Evolutionary conservation across 2,329 filamentous ascomycete genomes (phyloP).

Genomic region (Ustilaginoidea virens): DNA sequence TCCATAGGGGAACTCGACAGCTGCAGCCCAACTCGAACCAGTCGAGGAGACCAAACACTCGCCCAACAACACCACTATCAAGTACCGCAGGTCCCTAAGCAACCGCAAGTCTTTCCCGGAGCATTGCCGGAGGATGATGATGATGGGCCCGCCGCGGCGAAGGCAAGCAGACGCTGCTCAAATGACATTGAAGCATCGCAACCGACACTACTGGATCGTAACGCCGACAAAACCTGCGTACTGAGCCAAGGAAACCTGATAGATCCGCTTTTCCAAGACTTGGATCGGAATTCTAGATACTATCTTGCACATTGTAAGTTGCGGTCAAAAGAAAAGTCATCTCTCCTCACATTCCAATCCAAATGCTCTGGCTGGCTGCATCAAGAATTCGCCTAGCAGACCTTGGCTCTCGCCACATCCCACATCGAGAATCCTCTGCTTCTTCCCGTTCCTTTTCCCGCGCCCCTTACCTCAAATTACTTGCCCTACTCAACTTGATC

Average conservation of each 20-base stretch:
- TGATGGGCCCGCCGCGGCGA: no score
- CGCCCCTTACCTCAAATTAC: no score
- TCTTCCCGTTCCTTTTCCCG: no score
- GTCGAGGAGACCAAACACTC: conserved; percentile 1
- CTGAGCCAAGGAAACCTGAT: conserved; percentile 18
- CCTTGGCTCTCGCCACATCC: no score
- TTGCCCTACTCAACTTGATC: no score
- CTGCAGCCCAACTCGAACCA: background rate
- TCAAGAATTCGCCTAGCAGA: no score
- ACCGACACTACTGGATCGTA: background rate
- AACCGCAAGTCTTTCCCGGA: background rate
- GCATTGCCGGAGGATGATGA: background rate
- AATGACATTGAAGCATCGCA: no score
- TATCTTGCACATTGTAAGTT: conserved; percentile 36
- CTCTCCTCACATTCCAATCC: no score
- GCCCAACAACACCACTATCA: background rate
- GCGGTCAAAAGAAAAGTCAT: background rate
- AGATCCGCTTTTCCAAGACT: conserved; percentile 40
- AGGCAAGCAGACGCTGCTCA: no score
- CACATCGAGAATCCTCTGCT: no score
- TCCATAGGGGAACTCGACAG: background rate
- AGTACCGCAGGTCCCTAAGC: background rate
- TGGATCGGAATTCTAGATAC: conserved; percentile 27
- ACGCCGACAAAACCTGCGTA: background rate
- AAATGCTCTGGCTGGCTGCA: no score